A percentile compares a stretch with the other conserved stretches of the same genome.
These are phyloP conservation scores for Drechslerella stenobrocha DNA, from an alignment of 2,329 filamentous ascomycete species.

Conservation along the genomic window DNA sequence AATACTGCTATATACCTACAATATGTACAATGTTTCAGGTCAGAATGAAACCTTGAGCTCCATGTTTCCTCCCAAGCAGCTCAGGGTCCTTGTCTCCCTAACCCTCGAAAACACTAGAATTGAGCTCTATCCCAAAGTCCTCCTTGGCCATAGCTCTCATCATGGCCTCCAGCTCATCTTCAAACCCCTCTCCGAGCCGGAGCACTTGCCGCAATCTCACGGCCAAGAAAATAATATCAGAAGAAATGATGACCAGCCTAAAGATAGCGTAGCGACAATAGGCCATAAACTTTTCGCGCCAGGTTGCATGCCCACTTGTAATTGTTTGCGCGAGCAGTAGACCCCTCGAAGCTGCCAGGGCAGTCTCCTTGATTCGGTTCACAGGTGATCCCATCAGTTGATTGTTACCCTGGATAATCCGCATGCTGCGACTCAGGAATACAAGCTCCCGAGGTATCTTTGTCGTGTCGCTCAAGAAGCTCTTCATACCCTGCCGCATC, in stretches of 20 bases:
- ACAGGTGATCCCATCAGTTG: conserved; percentile 87
- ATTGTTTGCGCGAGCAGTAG: conserved; percentile 60
- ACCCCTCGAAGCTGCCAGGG: conserved; percentile 63
- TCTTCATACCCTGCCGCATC: conserved; percentile 71
- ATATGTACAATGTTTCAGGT: not conserved
- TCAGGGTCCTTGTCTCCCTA: conserved; percentile 2
- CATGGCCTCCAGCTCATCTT: conserved; percentile 85
- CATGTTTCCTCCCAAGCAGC: not conserved
- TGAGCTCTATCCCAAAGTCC: conserved; percentile 44
- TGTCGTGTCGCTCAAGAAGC: conserved; percentile 79
- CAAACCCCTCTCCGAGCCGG: conserved; percentile 80
- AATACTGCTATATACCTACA: not conserved
- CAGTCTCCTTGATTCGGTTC: conserved; percentile 76
- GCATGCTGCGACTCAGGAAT: conserved; percentile 87
- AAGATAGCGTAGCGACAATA: conserved; percentile 81
- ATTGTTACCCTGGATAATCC: conserved; percentile 92
- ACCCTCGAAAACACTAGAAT: conserved; percentile 44
- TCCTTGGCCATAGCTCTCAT: conserved; percentile 63
- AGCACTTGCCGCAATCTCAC: conserved; percentile 76
- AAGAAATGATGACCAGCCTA: conserved; percentile 71
- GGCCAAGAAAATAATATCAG: conserved; percentile 81
- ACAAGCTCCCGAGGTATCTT: conserved; percentile 89
- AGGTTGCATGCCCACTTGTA: conserved; percentile 65
- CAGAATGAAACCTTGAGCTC: too few species aligned
- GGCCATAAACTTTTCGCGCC: conserved; percentile 67